Percentiles rank a stretch among this genome's conserved stretches.
These are phyloP conservation scores for Ceratocystis alfenasii DNA, from an alignment of 2,329 filamentous ascomycete genomes.

Conservation along the genomic window DNA sequence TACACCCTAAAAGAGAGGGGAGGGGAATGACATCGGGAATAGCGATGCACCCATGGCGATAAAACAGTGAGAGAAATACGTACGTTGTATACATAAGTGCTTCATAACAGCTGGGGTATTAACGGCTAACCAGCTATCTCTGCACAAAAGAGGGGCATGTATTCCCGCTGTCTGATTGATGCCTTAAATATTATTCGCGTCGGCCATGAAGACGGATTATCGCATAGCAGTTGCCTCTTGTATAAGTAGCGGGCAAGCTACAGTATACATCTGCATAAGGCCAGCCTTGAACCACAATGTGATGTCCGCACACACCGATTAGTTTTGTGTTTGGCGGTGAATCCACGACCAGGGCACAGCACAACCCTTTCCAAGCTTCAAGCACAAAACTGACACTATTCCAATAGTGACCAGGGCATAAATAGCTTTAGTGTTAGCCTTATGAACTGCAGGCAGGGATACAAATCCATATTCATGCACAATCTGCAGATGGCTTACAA, in stretches of 20 bases:
- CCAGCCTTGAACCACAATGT: too few relatives aligned
- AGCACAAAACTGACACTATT: neutral
- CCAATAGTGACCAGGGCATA: constrained; percentile 6
- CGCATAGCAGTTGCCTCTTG: too few relatives aligned
- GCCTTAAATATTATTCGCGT: too few relatives aligned
- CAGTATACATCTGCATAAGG: too few relatives aligned
- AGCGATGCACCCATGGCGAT: neutral
- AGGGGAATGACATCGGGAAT: constrained; percentile 5
- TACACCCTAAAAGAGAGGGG: neutral
- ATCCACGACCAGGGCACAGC: too few relatives aligned
- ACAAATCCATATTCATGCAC: constrained; percentile 5
- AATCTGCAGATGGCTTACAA: neutral
- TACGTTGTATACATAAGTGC: neutral
- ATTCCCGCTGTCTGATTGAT: too few relatives aligned
- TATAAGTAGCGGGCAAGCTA: too few relatives aligned
- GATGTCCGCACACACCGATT: too few relatives aligned
- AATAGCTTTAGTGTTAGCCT: constrained; percentile 12
- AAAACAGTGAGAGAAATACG: constrained; percentile 3
- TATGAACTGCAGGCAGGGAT: constrained; percentile 3
- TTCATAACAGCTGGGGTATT: too few relatives aligned
- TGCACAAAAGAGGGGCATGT: neutral
- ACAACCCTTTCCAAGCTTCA: too few relatives aligned
- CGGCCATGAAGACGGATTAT: too few relatives aligned
- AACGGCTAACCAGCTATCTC: neutral
- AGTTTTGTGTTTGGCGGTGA: neutral